phyloP scores from a whole-genome alignment of 2,329 filamentous ascomycete genomes.

The Ophiocordyceps camponoti-floridani region DNA sequence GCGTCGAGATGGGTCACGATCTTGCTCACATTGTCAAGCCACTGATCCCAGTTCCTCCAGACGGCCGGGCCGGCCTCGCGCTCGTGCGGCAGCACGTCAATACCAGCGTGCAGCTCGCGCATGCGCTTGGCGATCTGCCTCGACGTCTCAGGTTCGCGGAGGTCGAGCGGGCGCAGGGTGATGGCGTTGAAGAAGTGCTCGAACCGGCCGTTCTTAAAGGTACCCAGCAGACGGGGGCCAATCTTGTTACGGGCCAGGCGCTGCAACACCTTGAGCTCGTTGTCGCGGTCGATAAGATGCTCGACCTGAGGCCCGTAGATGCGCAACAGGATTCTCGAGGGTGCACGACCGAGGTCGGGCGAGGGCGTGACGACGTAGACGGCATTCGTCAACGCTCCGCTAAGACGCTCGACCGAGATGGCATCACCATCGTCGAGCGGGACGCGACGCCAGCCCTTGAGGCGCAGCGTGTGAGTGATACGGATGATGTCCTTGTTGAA shows the following conservation, averaged over 20 bases:
- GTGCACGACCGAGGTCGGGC: conserved; percentile 35
- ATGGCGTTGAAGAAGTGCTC: conserved; percentile 84
- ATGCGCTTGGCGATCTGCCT: conserved; percentile 94
- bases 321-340: conserved; percentile 62
- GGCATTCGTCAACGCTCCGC: conserved; percentile 87
- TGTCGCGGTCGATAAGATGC: conserved; percentile 85
- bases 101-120: conserved; percentile 85
- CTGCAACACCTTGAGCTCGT: conserved; percentile 70
- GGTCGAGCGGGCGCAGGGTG: conserved; percentile 57
- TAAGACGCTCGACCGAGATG: conserved; percentile 58
- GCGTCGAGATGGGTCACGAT: conserved; percentile 38
- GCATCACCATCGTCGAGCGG: conserved; percentile 50
- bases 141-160: conserved; percentile 68
- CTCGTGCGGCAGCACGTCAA: conserved; percentile 69
- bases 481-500: conserved; percentile 92
- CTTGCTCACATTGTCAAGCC: conserved; percentile 50
- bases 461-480: conserved; percentile 67
- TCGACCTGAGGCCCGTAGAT: conserved; percentile 93
- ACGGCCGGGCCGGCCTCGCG: conserved; percentile 63
- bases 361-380: conserved; percentile 89
- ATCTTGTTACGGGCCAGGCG: conserved; percentile 84
- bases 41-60: conserved; percentile 90
- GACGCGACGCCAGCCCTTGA: conserved; percentile 84
- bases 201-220: conserved; percentile 86
- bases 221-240: conserved; percentile 76